Conservation (phyloP, 2,329 filamentous ascomycete genomes). For the Colletotrichum sp. region DNA sequence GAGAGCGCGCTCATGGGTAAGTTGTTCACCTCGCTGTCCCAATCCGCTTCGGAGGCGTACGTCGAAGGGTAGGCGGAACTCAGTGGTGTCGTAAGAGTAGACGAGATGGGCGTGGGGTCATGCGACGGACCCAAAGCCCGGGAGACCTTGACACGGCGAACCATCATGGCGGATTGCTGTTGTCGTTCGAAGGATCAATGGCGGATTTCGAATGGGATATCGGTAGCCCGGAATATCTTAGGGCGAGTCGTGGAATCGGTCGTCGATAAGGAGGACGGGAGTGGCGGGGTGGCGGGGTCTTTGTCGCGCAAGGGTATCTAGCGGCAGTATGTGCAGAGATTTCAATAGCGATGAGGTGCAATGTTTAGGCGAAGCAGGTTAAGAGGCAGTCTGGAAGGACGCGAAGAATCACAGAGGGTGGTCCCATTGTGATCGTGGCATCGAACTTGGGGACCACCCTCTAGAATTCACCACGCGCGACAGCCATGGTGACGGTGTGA, state of each 20-base stretch:
- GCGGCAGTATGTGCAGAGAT: constrained; percentile 19
- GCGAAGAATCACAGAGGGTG: constrained; percentile 54
- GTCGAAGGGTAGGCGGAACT: constrained; percentile 42
- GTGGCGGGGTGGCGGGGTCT: constrained; percentile 14
- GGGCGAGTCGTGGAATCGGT: neutral
- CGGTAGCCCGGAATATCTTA: neutral
- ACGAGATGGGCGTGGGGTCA: constrained; percentile 25
- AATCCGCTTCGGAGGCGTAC: constrained; percentile 41
- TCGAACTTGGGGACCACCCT: constrained; percentile 54
- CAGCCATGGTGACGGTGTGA: constrained; percentile 15
- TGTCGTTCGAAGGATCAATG: neutral
- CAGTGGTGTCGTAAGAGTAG: constrained; percentile 37
- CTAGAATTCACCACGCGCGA: constrained; percentile 55
- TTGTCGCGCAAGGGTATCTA: neutral
- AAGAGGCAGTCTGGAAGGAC: constrained; percentile 27
- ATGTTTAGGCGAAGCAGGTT: neutral
- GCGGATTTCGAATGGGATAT: neutral
- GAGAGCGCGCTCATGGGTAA: constrained; percentile 49
- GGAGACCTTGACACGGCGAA: constrained; percentile 34
- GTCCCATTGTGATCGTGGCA: constrained; percentile 58
- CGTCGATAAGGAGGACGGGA: neutral
- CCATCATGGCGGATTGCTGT: constrained; percentile 5
- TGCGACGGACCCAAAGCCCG: constrained; percentile 29
- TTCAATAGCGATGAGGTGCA: neutral
- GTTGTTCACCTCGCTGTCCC: constrained; percentile 44